phyloP scores from a whole-genome alignment of 208 protist genomes.

The Acanthamoeba castellanii region DNA sequence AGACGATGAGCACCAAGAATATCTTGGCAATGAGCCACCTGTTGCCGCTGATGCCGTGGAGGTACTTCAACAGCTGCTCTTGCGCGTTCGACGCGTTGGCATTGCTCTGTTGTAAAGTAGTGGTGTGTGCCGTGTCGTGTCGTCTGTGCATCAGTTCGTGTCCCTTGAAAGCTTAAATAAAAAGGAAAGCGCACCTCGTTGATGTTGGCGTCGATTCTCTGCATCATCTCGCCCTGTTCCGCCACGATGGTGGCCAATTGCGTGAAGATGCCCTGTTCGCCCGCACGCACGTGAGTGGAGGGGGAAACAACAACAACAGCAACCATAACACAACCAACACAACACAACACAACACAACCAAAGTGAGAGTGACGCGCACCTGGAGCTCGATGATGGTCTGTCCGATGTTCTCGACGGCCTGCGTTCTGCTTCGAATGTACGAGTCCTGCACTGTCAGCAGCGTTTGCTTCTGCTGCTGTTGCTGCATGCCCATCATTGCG shows the following conservation, averaged over 20 bases:
- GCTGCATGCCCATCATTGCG: neutral
- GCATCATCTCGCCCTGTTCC: constrained; percentile 63
- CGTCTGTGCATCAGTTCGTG: neutral
- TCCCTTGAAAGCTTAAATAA: neutral
- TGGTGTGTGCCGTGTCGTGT: neutral
- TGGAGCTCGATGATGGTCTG: constrained; percentile 59
- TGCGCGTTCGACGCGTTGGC: neutral
- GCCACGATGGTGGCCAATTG: constrained; percentile 58
- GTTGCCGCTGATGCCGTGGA: constrained; percentile 51
- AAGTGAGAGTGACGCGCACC: neutral
- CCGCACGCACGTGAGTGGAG: neutral
- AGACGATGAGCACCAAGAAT: constrained; percentile 54
- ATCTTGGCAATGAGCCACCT: constrained; percentile 53
- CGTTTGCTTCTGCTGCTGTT: constrained; percentile 23
- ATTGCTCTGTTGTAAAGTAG: neutral
- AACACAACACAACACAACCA: no score
- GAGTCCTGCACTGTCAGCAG: constrained; percentile 25
- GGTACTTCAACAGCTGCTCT: constrained; percentile 30
- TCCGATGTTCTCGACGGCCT: constrained; percentile 33
- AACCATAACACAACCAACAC: no score
- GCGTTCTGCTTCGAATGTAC: constrained; percentile 29
- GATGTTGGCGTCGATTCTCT: constrained; percentile 56
- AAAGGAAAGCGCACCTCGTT: neutral
- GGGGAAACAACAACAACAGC: neutral
- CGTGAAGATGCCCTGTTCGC: constrained; percentile 45